Conservation (phyloP, 495 filamentous ascomycete genomes). For the Tetracladium marchalianum region DNA sequence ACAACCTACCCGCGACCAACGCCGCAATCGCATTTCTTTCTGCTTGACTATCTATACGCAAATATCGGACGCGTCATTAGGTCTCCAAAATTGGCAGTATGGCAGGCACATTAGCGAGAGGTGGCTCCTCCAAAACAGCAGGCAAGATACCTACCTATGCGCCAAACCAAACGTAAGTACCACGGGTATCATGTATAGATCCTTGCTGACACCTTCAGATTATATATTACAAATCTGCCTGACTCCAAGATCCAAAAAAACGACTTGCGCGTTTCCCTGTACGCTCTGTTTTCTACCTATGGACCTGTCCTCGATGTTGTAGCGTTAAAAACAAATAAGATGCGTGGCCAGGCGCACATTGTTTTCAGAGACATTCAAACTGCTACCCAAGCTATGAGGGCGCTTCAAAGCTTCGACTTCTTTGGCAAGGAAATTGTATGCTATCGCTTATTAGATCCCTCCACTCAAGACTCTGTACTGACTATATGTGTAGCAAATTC, state of each 20-base stretch:
- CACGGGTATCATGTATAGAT: constrained; percentile 4
- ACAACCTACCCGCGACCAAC: too few species aligned
- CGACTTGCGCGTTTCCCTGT: constrained; percentile 74
- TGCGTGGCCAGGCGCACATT: constrained; percentile 92
- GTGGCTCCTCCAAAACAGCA: neutral
- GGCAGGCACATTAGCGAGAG: too few species aligned
- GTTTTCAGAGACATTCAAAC: constrained; percentile 80
- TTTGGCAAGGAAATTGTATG: constrained; percentile 80
- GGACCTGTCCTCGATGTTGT: constrained; percentile 92
- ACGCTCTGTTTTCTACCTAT: constrained; percentile 89
- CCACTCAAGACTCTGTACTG: neutral
- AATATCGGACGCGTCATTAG: too few species aligned
- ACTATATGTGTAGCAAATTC: constrained; percentile 55
- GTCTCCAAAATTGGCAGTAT: too few species aligned
- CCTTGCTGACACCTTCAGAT: constrained; percentile 37
- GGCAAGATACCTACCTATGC: constrained; percentile 23
- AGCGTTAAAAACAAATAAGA: constrained; percentile 74
- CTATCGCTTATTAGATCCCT: constrained; percentile 1
- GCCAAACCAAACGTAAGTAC: constrained; percentile 65
- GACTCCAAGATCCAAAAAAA: constrained; percentile 74
- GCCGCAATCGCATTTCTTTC: too few species aligned
- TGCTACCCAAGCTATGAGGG: constrained; percentile 82
- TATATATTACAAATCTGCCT: constrained; percentile 81
- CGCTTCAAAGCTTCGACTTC: constrained; percentile 78
- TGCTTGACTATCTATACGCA: too few species aligned